These are phyloP conservation scores for Inga leiocalycina DNA, from an alignment of 306 rosid genomes.

Conservation along the genomic window DNA sequence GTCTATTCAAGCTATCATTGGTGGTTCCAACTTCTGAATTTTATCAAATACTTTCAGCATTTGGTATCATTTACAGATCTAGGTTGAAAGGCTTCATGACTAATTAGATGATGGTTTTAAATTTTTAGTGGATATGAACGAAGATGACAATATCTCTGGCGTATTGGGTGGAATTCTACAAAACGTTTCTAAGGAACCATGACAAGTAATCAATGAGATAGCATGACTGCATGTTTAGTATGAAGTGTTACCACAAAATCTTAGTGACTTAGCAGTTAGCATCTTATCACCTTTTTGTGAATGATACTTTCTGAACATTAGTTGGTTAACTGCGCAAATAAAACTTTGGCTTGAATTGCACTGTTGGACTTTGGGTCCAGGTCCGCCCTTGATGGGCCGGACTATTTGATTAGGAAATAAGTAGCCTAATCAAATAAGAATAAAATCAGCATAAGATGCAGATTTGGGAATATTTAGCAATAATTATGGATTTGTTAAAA, in stretches of 20 bases:
- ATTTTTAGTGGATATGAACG: slow-evolving; percentile 46
- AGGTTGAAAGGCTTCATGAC: not conserved
- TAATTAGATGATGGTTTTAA: slow-evolving; percentile 27
- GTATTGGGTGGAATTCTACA: slow-evolving; percentile 47
- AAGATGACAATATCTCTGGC: slow-evolving; percentile 42
- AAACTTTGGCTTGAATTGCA: not conserved
- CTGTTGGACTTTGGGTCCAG: too few relatives aligned
- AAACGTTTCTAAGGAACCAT: slow-evolving; percentile 45
- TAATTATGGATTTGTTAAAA: too few relatives aligned
- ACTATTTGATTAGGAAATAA: too few relatives aligned
- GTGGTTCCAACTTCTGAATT: too few relatives aligned
- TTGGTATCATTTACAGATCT: too few relatives aligned
- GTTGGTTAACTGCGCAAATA: slow-evolving; percentile 19
- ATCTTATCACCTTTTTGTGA: slow-evolving; percentile 2
- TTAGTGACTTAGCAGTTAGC: not conserved
- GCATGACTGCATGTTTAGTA: slow-evolving; percentile 7
- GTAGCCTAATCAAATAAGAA: too few relatives aligned
- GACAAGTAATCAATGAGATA: slow-evolving; percentile 48
- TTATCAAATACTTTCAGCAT: too few relatives aligned
- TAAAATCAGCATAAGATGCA: too few relatives aligned
- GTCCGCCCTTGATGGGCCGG: too few relatives aligned
- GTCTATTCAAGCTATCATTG: too few relatives aligned
- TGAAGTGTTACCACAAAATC: slow-evolving; percentile 5
- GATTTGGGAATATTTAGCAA: too few relatives aligned
- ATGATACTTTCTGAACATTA: not conserved